These are phyloP conservation scores for Metarhizium sp. DNA, from an alignment of 2,329 filamentous ascomycete genomes.

Conservation along the genomic window DNA sequence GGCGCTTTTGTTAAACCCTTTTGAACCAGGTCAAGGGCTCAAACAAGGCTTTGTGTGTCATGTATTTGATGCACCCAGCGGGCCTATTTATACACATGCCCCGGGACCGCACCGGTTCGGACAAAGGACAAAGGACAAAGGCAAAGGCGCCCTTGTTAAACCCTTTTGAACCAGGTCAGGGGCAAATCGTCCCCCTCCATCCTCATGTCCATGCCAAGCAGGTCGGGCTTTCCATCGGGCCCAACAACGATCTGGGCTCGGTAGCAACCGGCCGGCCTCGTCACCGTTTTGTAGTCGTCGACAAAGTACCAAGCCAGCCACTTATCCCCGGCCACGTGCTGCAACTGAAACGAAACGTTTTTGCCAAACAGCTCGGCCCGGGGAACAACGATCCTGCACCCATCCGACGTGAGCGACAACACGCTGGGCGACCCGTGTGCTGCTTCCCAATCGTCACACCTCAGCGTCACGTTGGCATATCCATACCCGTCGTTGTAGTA, in stretches of 20 bases:
- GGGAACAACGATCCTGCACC: conserved; percentile 11
- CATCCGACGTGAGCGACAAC: conserved; percentile 1
- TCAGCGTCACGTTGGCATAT: conserved; percentile 7
- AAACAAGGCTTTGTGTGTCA: no score
- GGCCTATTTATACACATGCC: no score
- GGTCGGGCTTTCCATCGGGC: neutral
- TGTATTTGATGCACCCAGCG: no score
- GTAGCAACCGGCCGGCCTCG: conserved; percentile 8
- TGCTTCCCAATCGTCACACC: conserved; percentile 9
- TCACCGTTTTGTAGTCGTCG: conserved; percentile 10
- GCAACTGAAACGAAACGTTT: conserved; percentile 10
- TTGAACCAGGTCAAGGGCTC: no score
- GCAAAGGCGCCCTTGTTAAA: neutral
- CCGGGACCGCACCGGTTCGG: no score
- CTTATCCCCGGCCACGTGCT: conserved; percentile 11
- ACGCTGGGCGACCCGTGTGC: conserved; percentile 7
- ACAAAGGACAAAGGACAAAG: no score
- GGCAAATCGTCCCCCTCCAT: conserved; percentile 9
- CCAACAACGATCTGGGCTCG: conserved; percentile 7
- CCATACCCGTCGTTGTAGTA: conserved; percentile 24
- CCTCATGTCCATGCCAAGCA: conserved; percentile 7
- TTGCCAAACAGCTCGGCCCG: conserved; percentile 11
- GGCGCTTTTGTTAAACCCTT: no score
- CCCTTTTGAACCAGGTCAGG: conserved; percentile 11
- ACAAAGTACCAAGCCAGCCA: conserved; percentile 15